Percentiles rank a stretch among this genome's conserved stretches.
Conservation (phyloP, 345 rosid species). For the Microcos paniculata region DNA sequence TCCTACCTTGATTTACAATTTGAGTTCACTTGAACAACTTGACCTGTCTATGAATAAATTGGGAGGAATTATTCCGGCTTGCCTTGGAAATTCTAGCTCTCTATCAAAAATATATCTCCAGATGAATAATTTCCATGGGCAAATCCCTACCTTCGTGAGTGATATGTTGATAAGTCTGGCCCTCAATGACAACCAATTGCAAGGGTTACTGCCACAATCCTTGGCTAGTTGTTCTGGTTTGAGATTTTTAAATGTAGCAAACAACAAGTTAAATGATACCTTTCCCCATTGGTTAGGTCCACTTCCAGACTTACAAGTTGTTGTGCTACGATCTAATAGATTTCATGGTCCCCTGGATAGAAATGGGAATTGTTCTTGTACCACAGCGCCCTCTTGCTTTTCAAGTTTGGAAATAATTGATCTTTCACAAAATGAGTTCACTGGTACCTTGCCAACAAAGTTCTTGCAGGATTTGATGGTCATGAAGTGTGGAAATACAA, state of each 20-base stretch:
- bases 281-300: conserved; percentile 20
- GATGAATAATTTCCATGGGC: conserved; percentile 10
- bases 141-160: not conserved
- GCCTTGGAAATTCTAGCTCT: not conserved
- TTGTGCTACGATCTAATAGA: conserved; percentile 8
- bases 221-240: conserved; percentile 11
- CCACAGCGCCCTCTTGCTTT: not conserved
- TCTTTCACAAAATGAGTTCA: conserved; percentile 9
- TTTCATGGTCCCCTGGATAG: not conserved
- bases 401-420: not conserved
- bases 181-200: conserved; percentile 16
- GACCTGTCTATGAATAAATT: conserved; percentile 16
- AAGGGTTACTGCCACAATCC: conserved; percentile 10
- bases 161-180: not conserved
- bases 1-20: conserved; percentile 4
- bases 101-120: not conserved
- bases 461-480: not conserved
- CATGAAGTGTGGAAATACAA: not conserved
- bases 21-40: not conserved
- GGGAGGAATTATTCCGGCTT: not conserved
- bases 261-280: conserved; percentile 10
- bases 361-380: too few species aligned
- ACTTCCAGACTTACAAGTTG: not conserved
- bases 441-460: not conserved
- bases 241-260: not conserved